phyloP scores from a whole-genome alignment of 1,284 basidiomycete genomes.

The Cryptococcus sp. region DNA sequence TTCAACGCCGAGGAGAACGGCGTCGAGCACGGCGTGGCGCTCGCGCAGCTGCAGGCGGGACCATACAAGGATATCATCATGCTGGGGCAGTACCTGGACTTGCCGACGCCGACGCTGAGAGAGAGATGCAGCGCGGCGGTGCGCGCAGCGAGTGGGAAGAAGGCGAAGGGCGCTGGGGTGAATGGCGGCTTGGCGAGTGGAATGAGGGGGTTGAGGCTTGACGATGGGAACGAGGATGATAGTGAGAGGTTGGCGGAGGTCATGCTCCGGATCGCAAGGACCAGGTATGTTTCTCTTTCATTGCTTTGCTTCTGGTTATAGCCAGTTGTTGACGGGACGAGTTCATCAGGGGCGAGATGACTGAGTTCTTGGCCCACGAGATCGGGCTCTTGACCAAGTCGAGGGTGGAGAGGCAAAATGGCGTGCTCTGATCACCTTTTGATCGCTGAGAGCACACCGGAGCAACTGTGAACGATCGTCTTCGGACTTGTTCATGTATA shows the following conservation, averaged over 20 bases:
- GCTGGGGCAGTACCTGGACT: slow-evolving; percentile 47
- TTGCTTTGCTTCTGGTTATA: not conserved
- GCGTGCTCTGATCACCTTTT: slow-evolving; percentile 16
- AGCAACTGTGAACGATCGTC: not conserved
- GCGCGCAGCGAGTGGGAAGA: slow-evolving; percentile 27
- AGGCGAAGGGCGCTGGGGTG: slow-evolving; percentile 1
- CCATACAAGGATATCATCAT: slow-evolving; percentile 46
- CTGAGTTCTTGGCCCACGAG: slow-evolving; percentile 35
- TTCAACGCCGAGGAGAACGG: slow-evolving; percentile 47
- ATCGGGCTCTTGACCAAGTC: slow-evolving; percentile 28
- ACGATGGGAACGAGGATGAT: slow-evolving; percentile 22
- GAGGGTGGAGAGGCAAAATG: slow-evolving; percentile 29
- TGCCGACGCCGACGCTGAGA: slow-evolving; percentile 39
- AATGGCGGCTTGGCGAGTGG: slow-evolving; percentile 5
- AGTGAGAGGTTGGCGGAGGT: slow-evolving; percentile 46
- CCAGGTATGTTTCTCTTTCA: slow-evolving; percentile 28
- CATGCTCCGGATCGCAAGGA: slow-evolving; percentile 44
- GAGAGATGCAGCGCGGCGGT: slow-evolving; percentile 43
- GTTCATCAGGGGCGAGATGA: slow-evolving; percentile 22
- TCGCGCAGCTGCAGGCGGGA: slow-evolving; percentile 34
- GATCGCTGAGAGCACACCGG: not conserved
- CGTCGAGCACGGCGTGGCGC: slow-evolving; percentile 44
- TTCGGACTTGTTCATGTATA: not conserved
- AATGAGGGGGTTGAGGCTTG: slow-evolving; percentile 17
- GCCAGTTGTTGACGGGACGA: not conserved